A percentile compares a stretch with the other conserved stretches of the same genome.
Evolutionary conservation across 2,329 filamentous ascomycete genomes (phyloP).

Genomic region (Aurifilum marmelostoma): DNA sequence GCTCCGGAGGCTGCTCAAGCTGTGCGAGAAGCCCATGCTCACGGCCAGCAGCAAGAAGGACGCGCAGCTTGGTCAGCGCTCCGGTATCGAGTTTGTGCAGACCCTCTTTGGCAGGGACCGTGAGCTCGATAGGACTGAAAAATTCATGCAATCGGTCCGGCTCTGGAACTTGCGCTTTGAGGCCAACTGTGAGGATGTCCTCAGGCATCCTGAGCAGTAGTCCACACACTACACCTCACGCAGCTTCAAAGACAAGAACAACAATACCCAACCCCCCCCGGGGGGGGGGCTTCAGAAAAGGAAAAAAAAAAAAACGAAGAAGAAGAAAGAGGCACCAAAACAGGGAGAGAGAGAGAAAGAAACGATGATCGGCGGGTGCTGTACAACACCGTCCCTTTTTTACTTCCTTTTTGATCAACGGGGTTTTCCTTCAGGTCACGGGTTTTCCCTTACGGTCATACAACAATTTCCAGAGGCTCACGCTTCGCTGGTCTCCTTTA

Average conservation of each 20-base stretch:
- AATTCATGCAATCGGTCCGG: conserved; percentile 85
- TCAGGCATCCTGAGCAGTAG: conserved; percentile 64
- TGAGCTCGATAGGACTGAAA: conserved; percentile 87
- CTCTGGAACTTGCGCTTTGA: conserved; percentile 94
- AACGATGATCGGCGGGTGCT: conserved; percentile 12
- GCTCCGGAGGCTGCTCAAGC: conserved; percentile 83
- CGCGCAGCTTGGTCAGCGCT: conserved; percentile 82
- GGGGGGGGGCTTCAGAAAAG: neutral
- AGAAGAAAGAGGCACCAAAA: conserved; percentile 15
- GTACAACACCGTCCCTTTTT: conserved; percentile 27
- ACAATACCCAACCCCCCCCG: conserved; percentile 7
- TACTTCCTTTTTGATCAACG: conserved; percentile 2
- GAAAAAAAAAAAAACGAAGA: neutral
- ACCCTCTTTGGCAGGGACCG: conserved; percentile 92
- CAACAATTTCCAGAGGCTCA: conserved; percentile 28
- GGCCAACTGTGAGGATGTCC: conserved; percentile 90
- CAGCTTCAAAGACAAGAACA: neutral
- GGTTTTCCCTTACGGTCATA: conserved; percentile 20
- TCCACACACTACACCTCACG: conserved; percentile 5
- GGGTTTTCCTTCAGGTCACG: conserved; percentile 20
- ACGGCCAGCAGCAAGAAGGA: conserved; percentile 81
- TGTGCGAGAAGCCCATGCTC: conserved; percentile 94
- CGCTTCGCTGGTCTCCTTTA: conserved; percentile 27
- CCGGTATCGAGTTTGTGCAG: conserved; percentile 93
- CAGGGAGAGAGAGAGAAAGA: neutral